Evolutionary conservation across 257 asterid species (phyloP).

Genomic region (Solanum chmielewskii): DNA sequence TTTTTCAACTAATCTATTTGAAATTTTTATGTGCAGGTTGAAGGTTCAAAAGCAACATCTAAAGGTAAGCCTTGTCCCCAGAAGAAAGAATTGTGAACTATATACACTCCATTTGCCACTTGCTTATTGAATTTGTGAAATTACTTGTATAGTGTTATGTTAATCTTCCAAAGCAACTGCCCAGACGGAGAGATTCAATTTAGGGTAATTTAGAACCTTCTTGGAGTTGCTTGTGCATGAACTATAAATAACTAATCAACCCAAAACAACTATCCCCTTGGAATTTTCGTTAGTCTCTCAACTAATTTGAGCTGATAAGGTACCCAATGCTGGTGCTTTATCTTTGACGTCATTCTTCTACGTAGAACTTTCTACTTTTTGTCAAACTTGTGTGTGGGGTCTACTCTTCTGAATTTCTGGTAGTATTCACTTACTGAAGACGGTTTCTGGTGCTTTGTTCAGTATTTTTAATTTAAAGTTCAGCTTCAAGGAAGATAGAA

Average conservation of each 20-base stretch:
- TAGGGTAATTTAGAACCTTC: neutral
- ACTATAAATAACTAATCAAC: neutral
- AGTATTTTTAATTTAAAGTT: neutral
- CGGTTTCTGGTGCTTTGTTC: neutral
- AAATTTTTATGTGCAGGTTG: conserved; percentile 38
- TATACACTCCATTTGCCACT: neutral
- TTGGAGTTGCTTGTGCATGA: neutral
- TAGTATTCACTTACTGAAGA: neutral
- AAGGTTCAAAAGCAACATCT: conserved; percentile 21
- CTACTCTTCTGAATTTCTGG: neutral
- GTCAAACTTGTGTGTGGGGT: neutral
- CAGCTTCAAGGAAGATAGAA: neutral
- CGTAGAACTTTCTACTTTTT: neutral
- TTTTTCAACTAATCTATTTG: conserved; percentile 5
- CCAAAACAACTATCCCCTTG: neutral
- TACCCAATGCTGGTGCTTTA: neutral
- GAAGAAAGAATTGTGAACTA: neutral
- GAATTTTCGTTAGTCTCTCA: neutral
- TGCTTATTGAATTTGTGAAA: neutral
- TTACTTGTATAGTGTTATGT: neutral
- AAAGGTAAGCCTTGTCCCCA: conserved; percentile 36
- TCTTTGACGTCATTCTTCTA: neutral
- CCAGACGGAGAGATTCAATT: neutral
- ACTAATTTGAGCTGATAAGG: neutral
- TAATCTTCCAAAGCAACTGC: neutral